These are phyloP conservation scores for Isoetes taiwanensis DNA, from an alignment of 75 land plant species.

Conservation along the genomic window DNA sequence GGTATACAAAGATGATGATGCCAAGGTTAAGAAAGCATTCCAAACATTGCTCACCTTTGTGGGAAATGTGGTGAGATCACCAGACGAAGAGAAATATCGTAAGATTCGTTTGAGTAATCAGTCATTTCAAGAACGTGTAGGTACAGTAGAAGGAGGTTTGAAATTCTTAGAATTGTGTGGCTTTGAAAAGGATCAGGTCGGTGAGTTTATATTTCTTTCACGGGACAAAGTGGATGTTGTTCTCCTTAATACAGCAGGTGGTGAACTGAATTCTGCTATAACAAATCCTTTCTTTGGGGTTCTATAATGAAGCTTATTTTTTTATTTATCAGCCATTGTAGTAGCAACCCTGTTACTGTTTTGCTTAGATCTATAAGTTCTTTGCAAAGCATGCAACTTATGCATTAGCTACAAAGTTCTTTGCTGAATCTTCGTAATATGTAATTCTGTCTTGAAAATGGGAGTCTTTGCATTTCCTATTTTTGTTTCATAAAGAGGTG, in stretches of 20 bases:
- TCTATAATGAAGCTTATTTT: too few relatives aligned
- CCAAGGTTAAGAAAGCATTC: conserved; percentile 82
- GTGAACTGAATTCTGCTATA: conserved; percentile 58
- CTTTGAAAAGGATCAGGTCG: conserved; percentile 48
- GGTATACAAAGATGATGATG: conserved; percentile 88
- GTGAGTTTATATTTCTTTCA: conserved; percentile 52
- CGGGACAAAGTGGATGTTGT: conserved; percentile 56
- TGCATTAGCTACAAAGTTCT: too few relatives aligned
- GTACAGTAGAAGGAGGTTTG: conserved; percentile 59
- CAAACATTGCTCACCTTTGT: conserved; percentile 77
- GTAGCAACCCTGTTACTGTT: too few relatives aligned
- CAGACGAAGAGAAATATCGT: conserved; percentile 81
- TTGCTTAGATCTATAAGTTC: too few relatives aligned
- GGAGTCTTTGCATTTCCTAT: too few relatives aligned
- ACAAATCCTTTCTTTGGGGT: conserved; percentile 80
- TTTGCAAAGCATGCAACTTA: too few relatives aligned
- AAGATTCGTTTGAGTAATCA: conserved; percentile 50
- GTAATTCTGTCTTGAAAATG: too few relatives aligned
- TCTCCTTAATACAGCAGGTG: conserved; percentile 50
- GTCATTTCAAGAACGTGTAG: conserved; percentile 57
- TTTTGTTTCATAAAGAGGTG: too few relatives aligned
- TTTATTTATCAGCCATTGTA: too few relatives aligned
- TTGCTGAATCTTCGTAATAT: too few relatives aligned
- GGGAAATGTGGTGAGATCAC: conserved; percentile 64
- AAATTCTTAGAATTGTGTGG: conserved; percentile 78